phyloP scores from a whole-genome alignment of 139 green algal species.

The Chlamydomonas applanata region DNA sequence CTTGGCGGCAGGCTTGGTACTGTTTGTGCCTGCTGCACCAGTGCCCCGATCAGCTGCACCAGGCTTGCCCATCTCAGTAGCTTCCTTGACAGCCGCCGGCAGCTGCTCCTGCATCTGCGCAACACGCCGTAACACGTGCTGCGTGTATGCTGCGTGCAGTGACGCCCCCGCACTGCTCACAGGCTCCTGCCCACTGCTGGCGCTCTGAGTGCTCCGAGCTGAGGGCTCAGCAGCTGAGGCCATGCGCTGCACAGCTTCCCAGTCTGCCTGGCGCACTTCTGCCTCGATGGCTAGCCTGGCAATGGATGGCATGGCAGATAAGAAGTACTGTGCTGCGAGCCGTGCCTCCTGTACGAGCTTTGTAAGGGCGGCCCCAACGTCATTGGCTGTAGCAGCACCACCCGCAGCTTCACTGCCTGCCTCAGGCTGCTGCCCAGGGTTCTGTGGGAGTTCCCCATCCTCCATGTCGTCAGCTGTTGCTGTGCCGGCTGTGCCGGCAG shows the following conservation, averaged over 20 bases:
- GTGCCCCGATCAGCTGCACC: too few relatives aligned
- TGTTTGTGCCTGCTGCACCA: neutral
- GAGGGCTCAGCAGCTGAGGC: neutral
- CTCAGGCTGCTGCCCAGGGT: neutral
- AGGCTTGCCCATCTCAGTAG: too few relatives aligned
- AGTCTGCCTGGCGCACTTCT: constrained; percentile 19
- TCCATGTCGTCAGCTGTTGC: constrained; percentile 14
- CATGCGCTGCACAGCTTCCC: constrained; percentile 10
- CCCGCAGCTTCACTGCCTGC: neutral
- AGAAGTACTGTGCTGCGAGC: neutral
- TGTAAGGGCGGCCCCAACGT: neutral
- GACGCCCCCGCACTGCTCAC: neutral
- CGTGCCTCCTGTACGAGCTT: neutral
- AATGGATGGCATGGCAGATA: constrained; percentile 6
- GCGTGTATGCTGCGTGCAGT: neutral
- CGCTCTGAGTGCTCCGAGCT: neutral
- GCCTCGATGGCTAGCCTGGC: constrained; percentile 12
- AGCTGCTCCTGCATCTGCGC: neutral
- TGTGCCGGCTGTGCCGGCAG: neutral
- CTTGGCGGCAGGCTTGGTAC: neutral
- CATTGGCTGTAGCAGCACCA: neutral
- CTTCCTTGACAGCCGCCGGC: neutral
- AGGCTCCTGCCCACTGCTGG: neutral
- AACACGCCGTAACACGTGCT: too few relatives aligned
- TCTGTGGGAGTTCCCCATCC: constrained; percentile 18